Base-by-base conservation (phyloP, 371 early-diverging fungal genomes). In the Mortierella sp. region DNA sequence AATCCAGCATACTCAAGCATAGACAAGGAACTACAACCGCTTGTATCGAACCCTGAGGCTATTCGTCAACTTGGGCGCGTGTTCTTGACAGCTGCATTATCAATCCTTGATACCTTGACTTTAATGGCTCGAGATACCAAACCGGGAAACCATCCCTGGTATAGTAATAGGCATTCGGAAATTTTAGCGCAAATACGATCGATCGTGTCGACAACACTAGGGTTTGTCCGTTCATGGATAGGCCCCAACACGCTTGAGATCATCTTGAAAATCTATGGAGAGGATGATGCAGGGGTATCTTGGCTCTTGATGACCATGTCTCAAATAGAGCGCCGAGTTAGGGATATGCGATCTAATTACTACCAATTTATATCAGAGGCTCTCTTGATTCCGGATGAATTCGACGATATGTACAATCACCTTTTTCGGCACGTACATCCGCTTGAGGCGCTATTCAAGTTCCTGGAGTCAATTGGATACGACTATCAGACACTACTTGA, bases 401-500 rank as follows among this genome's bases (percentile, higher is more conserved):
- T 75, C 5, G 43, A 62, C 2, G 43, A 55, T 12, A 14, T 70
- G 18, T 61, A 71, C 10, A 30, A 8, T 9, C 64, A 66, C 22
- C 61, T 81, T 1, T 58, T 61, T 52, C 24, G 18, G 3, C 20
- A 69, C 45, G 55, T 54, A 8, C 76, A 81, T 37, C 76, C 81
- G 0, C 5, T 72, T 12, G 81, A 81, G 5, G 70, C 66, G 0
- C 51, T 75, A 0, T 69, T 81, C 40, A 5, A 30, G 24, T 80
- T 80, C 32, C 35, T 80, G 32, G 66, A 62, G 26, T 55, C 76
- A 11, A 72, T 81, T 12, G 81, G 81, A 5, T 75, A 69, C 40
- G 81, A 81, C 37, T 22, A 68, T 16, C 76, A 75, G 32, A 81
- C 81, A 3, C 18, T 81, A 24, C 47, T 81, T 20, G 81, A 81